phyloP scores from a whole-genome alignment of 2,329 filamentous ascomycete species.

The Verticillium tricorpus region DNA sequence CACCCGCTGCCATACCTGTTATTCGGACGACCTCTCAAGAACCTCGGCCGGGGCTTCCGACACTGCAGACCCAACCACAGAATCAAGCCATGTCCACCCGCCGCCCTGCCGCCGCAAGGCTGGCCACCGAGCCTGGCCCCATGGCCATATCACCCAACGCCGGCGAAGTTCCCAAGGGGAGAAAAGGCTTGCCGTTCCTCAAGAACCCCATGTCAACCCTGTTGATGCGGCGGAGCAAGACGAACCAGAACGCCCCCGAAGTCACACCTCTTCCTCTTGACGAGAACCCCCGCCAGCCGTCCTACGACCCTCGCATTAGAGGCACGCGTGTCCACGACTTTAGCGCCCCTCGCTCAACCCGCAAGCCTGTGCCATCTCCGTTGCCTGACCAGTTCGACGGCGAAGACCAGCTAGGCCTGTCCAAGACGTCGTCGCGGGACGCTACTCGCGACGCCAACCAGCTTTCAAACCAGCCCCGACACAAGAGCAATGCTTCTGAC shows the following conservation, averaged over 20 bases:
- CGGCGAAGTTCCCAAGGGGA: constrained; percentile 39
- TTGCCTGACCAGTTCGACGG: background rate
- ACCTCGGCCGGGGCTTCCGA: background rate
- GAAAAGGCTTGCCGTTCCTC: constrained; percentile 52
- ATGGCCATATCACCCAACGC: constrained; percentile 22
- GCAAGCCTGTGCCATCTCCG: background rate
- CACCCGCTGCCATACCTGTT: background rate
- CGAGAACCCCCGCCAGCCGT: constrained; percentile 34
- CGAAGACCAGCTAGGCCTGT: constrained; percentile 2
- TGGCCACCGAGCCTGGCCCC: constrained; percentile 31
- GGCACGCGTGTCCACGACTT: constrained; percentile 64
- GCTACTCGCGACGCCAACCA: background rate
- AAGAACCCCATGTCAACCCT: constrained; percentile 58
- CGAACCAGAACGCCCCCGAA: constrained; percentile 43
- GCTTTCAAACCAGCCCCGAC: constrained; percentile 1
- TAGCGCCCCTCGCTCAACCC: constrained; percentile 50
- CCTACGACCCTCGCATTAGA: constrained; percentile 59
- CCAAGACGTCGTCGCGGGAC: constrained; percentile 16
- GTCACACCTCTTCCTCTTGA: constrained; percentile 34
- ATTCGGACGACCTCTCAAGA: background rate
- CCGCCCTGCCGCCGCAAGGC: constrained; percentile 35
- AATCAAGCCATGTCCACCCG: constrained; percentile 27
- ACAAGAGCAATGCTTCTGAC: constrained; percentile 25
- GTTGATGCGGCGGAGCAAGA: constrained; percentile 48
- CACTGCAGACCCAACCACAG: background rate